phyloP scores from a whole-genome alignment of 164 flowering plant genomes.

The Vitis rupestris region DNA sequence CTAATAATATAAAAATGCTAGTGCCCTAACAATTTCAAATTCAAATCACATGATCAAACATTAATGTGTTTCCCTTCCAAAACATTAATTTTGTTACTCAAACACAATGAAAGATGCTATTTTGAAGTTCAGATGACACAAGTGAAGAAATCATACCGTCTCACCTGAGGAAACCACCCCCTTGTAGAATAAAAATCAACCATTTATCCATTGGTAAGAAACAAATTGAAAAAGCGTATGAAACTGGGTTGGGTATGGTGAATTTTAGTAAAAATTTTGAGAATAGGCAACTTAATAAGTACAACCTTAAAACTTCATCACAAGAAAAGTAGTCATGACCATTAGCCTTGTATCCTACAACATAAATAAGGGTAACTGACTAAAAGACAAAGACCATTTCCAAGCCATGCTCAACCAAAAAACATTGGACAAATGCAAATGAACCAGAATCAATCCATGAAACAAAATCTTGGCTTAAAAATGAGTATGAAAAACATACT shows the following conservation, averaged over 20 bases:
- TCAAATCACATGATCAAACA: too few species aligned
- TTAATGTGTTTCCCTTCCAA: too few species aligned
- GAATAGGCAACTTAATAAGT: constrained; percentile 54
- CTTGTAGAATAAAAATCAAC: constrained; percentile 52
- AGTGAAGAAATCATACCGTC: constrained; percentile 64
- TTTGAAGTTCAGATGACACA: not conserved
- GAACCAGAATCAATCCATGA: constrained; percentile 7
- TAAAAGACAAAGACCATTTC: constrained; percentile 58
- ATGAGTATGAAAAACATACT: constrained; percentile 46
- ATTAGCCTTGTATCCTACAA: constrained; percentile 95
- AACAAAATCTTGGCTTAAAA: not conserved
- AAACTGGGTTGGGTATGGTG: constrained; percentile 28
- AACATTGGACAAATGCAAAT: constrained; percentile 16
- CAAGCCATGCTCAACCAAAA: constrained; percentile 39
- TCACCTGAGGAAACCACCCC: constrained; percentile 77
- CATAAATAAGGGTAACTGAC: constrained; percentile 77
- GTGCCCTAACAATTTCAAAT: too few species aligned
- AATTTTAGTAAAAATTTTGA: constrained; percentile 39
- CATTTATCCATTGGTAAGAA: constrained; percentile 15
- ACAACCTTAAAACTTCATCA: constrained; percentile 94
- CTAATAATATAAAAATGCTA: too few species aligned
- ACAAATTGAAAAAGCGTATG: not conserved
- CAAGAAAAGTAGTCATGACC: constrained; percentile 87
- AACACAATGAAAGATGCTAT: not conserved
- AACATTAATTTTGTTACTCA: not conserved